These are phyloP conservation scores for Mortierella polycephala DNA, from an alignment of 371 early-diverging fungal species.

Conservation along the genomic window DNA sequence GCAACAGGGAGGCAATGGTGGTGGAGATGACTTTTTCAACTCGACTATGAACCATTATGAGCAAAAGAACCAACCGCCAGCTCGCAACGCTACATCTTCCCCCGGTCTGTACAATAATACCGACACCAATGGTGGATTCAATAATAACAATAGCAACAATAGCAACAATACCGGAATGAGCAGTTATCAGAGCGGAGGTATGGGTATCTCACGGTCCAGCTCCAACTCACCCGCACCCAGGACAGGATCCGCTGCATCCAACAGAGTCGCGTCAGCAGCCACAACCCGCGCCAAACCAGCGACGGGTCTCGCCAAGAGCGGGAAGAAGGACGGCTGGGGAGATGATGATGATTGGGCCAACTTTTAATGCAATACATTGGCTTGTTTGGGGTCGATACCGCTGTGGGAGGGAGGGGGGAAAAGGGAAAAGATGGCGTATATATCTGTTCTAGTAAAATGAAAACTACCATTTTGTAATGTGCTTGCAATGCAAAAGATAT, in stretches of 20 bases:
- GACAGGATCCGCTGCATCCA: conserved; percentile 33
- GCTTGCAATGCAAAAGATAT: no score
- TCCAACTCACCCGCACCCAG: conserved; percentile 49
- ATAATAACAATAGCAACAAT: conserved; percentile 6
- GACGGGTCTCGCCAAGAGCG: conserved; percentile 17
- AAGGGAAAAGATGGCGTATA: neutral
- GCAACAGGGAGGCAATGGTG: conserved; percentile 24
- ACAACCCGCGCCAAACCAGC: conserved; percentile 25
- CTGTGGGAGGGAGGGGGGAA: no score
- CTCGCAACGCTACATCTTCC: conserved; percentile 36
- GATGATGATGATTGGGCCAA: conserved; percentile 57
- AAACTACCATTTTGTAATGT: neutral
- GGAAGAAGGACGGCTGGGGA: conserved; percentile 56
- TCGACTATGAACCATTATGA: conserved; percentile 55
- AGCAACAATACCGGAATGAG: conserved; percentile 8
- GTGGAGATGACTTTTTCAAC: conserved; percentile 49
- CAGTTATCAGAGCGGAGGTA: conserved; percentile 33
- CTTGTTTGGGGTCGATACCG: no score
- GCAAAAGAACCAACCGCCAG: conserved; percentile 47
- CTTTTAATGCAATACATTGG: conserved; percentile 28
- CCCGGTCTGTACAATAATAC: conserved; percentile 31
- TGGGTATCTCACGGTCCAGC: conserved; percentile 42
- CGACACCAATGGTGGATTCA: conserved; percentile 7
- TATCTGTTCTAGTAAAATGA: neutral
- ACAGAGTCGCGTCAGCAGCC: conserved; percentile 12